A percentile compares a stretch with the other conserved stretches of the same genome.
Conservation (phyloP, 257 asterid species). For the Apocynum venetum region DNA sequence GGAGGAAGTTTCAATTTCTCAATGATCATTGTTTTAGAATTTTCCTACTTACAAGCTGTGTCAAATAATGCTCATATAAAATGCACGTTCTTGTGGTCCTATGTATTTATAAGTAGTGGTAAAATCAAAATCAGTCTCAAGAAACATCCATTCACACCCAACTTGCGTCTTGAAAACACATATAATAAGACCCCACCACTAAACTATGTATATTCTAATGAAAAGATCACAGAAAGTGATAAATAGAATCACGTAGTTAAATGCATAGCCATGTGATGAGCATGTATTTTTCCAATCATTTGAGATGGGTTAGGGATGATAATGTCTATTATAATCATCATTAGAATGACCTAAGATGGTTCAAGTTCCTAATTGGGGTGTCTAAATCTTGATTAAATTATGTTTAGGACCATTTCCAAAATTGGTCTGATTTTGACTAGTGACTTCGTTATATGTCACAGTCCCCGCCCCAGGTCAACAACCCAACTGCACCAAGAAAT, state of each 20-base stretch:
- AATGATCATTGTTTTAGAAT: not conserved
- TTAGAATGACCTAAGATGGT: constrained; percentile 20
- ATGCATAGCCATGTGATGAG: constrained; percentile 48
- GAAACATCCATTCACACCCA: constrained; percentile 33
- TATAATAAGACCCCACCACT: constrained; percentile 51
- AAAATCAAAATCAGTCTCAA: constrained; percentile 21
- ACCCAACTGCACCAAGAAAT: constrained; percentile 1
- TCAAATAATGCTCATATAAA: not conserved
- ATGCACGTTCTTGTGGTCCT: constrained; percentile 27
- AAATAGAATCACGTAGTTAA: constrained; percentile 1
- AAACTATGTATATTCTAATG: not conserved
- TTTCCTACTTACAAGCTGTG: constrained; percentile 5
- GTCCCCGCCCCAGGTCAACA: constrained; percentile 2
- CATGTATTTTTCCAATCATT: constrained; percentile 29
- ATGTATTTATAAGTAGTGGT: constrained; percentile 14
- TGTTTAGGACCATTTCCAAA: constrained; percentile 11
- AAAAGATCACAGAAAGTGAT: not conserved
- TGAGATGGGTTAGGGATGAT: constrained; percentile 23
- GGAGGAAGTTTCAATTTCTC: not conserved
- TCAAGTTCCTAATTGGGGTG: constrained; percentile 11
- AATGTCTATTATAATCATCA: constrained; percentile 23
- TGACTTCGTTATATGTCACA: constrained; percentile 7
- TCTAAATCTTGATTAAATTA: constrained; percentile 9
- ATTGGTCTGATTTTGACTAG: constrained; percentile 6
- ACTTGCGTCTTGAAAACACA: constrained; percentile 39